Conservation (phyloP, 257 asterid species). For the Solanum pimpinellifolium region DNA sequence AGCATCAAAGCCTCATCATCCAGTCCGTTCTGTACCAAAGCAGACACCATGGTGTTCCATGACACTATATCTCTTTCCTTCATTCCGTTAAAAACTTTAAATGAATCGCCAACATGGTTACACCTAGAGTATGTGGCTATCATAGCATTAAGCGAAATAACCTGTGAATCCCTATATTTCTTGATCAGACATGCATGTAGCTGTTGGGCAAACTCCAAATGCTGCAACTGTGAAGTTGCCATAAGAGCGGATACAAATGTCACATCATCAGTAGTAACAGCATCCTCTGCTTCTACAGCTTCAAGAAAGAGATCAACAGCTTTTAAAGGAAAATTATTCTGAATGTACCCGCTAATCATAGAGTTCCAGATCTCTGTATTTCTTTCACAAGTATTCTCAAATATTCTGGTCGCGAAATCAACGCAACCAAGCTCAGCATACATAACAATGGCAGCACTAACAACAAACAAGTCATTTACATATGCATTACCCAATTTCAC, state of each 20-base stretch:
- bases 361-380: conserved; percentile 69
- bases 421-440: conserved; percentile 58
- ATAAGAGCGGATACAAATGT: conserved; percentile 50
- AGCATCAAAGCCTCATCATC: conserved; percentile 68
- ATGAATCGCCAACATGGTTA: conserved; percentile 32
- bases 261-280: conserved; percentile 37
- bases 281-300: conserved; percentile 36
- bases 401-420: conserved; percentile 38
- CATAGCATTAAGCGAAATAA: conserved; percentile 38
- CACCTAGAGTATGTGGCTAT: conserved; percentile 57
- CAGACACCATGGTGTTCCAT: conserved; percentile 73
- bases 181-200: conserved; percentile 54
- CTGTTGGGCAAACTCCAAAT: conserved; percentile 36
- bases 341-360: conserved; percentile 55
- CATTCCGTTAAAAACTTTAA: conserved; percentile 47
- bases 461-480: conserved; percentile 44
- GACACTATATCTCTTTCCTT: conserved; percentile 59
- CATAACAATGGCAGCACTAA: conserved; percentile 71
- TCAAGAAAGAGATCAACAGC: conserved; percentile 43
- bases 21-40: conserved; percentile 54
- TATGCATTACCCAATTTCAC: conserved; percentile 35
- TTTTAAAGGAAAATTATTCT: conserved; percentile 29
- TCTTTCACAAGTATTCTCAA: conserved; percentile 43
- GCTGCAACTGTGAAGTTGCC: conserved; percentile 59
- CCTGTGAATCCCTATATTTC: conserved; percentile 27